Base-by-base conservation (phyloP, 2,329 filamentous ascomycete genomes). In the Aureobasidium sp. region DNA sequence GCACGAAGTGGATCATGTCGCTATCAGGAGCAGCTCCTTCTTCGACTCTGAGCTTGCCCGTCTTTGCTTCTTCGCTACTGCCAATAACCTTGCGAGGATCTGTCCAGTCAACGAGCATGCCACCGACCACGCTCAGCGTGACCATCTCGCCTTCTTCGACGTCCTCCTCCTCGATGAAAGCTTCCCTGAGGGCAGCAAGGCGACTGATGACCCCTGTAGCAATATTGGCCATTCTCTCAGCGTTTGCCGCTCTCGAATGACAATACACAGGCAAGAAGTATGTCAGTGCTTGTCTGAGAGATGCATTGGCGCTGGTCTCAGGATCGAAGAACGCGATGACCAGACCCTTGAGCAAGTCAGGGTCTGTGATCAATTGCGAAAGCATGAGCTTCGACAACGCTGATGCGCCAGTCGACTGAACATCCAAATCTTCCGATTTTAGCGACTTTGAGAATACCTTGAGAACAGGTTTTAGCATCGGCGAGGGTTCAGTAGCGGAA, bases 201-300 rank as follows among this genome's bases (percentile, higher is more conserved):
- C 87, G 84, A 65, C 91, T 87, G 10, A 97, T 77, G 0, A 91
- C 85, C 30, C 88, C 83, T 2, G 93, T 82, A 0, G 88, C 84
- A 25, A 97, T 83, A 21, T 79, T 77, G 7, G 86, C 84, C 88
- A 97, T 91, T 37, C 91, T 81, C 32, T 88, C 83, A 65, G 94
- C 91, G 69, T 97, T 96, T 65, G 90, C 88, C 4, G 86, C 74
- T 3, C 90, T 83, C 8, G 89, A 92, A 74, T 93, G 96, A 73
- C 90, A 94, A 77, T 95, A 97, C 0, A 97, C 92, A 0, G 93
- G 93, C 39, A 97, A 78, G 80, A 97, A 97, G 74, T 97, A 97
- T 66, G 90, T 91, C 59, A 97, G 80, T 0, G 90, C 88, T 74
- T 97, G 93, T 27, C 91, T 82, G 7, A 97, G 86, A 9, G 86